Percentiles rank a stretch among this genome's conserved stretches.
Evolutionary conservation across 805 yeast genomes (phyloP).

Genomic region (Wickerhamomyces subpelliculosus): DNA sequence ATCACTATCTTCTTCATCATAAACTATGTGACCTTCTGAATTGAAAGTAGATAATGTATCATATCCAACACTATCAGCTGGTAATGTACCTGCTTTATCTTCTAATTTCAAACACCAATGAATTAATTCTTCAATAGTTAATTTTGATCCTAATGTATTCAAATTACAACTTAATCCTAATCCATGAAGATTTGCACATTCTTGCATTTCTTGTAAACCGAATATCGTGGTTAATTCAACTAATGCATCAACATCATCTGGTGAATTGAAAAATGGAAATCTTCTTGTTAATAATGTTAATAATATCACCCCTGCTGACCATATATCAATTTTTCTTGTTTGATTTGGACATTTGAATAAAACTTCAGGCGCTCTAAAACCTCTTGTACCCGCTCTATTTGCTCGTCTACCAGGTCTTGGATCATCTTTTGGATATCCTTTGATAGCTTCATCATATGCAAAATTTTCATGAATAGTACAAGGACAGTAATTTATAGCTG

Average conservation of each 20-base stretch:
- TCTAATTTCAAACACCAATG: constrained; percentile 38
- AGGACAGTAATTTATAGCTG: constrained; percentile 39
- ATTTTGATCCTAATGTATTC: constrained; percentile 34
- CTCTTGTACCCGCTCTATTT: constrained; percentile 91
- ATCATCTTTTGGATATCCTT: constrained; percentile 84
- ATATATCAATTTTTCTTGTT: constrained; percentile 69
- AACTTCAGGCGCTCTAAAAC: constrained; percentile 83
- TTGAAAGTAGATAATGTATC: constrained; percentile 45
- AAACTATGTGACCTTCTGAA: constrained; percentile 4
- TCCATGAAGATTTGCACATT: constrained; percentile 82
- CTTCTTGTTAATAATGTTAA: constrained; percentile 70
- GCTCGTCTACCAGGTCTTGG: constrained; percentile 86
- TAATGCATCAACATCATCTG: constrained; percentile 88
- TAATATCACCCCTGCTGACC: constrained; percentile 79
- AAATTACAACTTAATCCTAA: constrained; percentile 69
- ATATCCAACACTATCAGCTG: constrained; percentile 64
- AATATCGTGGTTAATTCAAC: constrained; percentile 77
- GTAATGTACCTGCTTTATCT: constrained; percentile 51
- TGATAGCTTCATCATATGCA: constrained; percentile 23
- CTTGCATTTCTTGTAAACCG: constrained; percentile 66
- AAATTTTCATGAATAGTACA: constrained; percentile 32
- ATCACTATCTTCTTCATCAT: constrained; percentile 3
- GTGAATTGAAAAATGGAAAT: constrained; percentile 90
- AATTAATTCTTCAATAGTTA: constrained; percentile 29
- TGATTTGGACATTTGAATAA: constrained; percentile 40